Conservation (phyloP, 805 yeast species). For the Saccharomycopsis sp. region DNA sequence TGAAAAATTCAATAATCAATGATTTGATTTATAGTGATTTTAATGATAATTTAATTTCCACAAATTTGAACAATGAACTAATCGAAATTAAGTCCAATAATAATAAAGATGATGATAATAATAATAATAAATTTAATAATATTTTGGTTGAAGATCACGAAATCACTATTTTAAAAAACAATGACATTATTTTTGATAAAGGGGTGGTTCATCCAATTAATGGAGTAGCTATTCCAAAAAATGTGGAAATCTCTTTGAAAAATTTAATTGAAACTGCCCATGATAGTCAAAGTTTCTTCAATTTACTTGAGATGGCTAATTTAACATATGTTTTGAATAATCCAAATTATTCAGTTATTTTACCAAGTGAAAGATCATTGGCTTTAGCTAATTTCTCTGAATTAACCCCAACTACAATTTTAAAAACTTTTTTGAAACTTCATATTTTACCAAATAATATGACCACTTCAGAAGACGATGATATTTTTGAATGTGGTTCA, state of each 20-base stretch:
- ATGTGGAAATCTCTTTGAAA: conserved; percentile 38
- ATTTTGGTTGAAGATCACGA: conserved; percentile 17
- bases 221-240: conserved; percentile 44
- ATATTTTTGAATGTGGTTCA: conserved; percentile 37
- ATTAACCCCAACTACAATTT: conserved; percentile 30
- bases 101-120: conserved; percentile 8
- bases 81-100: conserved; percentile 19
- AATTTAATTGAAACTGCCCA: conserved; percentile 51
- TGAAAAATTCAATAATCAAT: conserved; percentile 51
- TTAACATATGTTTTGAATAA: conserved; percentile 31
- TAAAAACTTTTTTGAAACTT: conserved; percentile 47
- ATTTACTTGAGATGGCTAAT: conserved; percentile 36
- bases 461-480: conserved; percentile 21
- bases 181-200: conserved; percentile 66
- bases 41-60: conserved; percentile 23
- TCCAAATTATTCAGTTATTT: conserved; percentile 47
- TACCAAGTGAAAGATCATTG: conserved; percentile 58
- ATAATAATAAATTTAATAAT: conserved; percentile 16
- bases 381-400: conserved; percentile 31
- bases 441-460: conserved; percentile 62
- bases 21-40: conserved; percentile 61
- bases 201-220: conserved; percentile 76
- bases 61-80: conserved; percentile 24
- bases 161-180: conserved; percentile 24
- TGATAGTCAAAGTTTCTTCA: conserved; percentile 30